Conservation (phyloP, 805 yeast species). For the Saccharomycopsis guyanensis region DNA sequence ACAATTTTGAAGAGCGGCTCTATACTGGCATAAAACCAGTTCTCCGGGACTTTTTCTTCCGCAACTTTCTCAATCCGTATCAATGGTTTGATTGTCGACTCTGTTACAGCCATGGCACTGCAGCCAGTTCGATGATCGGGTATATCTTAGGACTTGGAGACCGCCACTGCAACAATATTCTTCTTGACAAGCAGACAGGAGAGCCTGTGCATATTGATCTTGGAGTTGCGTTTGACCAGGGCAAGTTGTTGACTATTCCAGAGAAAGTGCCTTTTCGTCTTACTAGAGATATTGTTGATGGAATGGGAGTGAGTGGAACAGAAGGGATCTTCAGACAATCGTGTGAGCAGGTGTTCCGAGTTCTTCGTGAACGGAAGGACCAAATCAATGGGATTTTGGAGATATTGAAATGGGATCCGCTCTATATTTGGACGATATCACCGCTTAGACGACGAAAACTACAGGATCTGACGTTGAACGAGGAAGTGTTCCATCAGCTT, state of each 20-base stretch:
- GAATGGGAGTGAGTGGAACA: slow-evolving; percentile 81
- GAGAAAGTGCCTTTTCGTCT: slow-evolving; percentile 91
- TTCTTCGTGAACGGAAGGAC: slow-evolving; percentile 55
- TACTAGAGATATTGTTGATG: slow-evolving; percentile 87
- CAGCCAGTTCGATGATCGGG: slow-evolving; percentile 82
- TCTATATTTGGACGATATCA: slow-evolving; percentile 85
- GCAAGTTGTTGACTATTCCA: slow-evolving; percentile 74
- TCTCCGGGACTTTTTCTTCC: slow-evolving; percentile 62
- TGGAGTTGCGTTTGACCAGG: slow-evolving; percentile 96
- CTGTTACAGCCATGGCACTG: slow-evolving; percentile 68
- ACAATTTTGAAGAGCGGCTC: slow-evolving; percentile 39
- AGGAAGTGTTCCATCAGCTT: slow-evolving; percentile 19
- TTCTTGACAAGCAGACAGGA: slow-evolving; percentile 74
- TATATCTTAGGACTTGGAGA: slow-evolving; percentile 89
- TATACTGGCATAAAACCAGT: slow-evolving; percentile 50
- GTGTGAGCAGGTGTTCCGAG: slow-evolving; percentile 66
- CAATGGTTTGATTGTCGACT: slow-evolving; percentile 65
- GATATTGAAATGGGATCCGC: slow-evolving; percentile 85
- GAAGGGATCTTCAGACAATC: slow-evolving; percentile 68
- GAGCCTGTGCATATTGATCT: slow-evolving; percentile 94
- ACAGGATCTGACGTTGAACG: slow-evolving; percentile 31
- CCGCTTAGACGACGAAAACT: slow-evolving; percentile 55
- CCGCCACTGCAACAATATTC: slow-evolving; percentile 84
- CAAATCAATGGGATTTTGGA: slow-evolving; percentile 76
- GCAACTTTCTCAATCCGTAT: slow-evolving; percentile 56